Conservation (phyloP, 768 basidiomycete species). For the Hirschioporus abietinus region DNA sequence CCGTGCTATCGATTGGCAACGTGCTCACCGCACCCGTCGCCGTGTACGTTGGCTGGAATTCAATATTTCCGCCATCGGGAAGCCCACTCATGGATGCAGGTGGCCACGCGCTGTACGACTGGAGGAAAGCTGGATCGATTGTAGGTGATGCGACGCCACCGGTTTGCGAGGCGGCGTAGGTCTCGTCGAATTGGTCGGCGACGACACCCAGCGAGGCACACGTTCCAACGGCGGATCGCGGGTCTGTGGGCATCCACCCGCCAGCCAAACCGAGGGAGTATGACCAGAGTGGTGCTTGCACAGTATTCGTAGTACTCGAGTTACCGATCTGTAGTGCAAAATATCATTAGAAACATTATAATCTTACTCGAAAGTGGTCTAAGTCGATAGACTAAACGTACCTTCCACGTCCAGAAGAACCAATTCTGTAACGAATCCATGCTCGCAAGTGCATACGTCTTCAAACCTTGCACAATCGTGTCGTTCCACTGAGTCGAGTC, state of each 20-base stretch:
- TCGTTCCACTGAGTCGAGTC: constrained; percentile 50
- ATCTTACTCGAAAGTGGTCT: neutral
- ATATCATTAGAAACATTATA: neutral
- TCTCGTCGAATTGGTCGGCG: constrained; percentile 42
- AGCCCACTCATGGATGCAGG: constrained; percentile 45
- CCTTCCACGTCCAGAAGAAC: constrained; percentile 83
- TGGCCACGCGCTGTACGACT: constrained; percentile 47
- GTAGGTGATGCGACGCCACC: constrained; percentile 53
- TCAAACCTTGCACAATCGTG: constrained; percentile 47
- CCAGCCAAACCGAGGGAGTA: constrained; percentile 64
- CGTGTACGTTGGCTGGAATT: constrained; percentile 58
- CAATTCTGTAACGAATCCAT: constrained; percentile 67
- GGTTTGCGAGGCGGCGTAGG: constrained; percentile 61
- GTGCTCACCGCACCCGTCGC: constrained; percentile 53
- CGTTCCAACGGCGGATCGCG: constrained; percentile 55
- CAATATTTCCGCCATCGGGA: constrained; percentile 29
- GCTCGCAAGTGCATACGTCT: constrained; percentile 44
- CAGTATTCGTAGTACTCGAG: constrained; percentile 41
- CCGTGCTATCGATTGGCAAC: constrained; percentile 39
- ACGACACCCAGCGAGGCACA: constrained; percentile 52
- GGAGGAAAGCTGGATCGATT: constrained; percentile 36
- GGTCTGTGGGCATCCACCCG: constrained; percentile 78
- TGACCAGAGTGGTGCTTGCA: constrained; percentile 62
- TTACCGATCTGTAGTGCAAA: constrained; percentile 43
- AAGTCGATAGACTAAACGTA: constrained; percentile 16